Evolutionary conservation across 2,329 filamentous ascomycete genomes (phyloP).

Genomic region (Leptographium lundbergii): DNA sequence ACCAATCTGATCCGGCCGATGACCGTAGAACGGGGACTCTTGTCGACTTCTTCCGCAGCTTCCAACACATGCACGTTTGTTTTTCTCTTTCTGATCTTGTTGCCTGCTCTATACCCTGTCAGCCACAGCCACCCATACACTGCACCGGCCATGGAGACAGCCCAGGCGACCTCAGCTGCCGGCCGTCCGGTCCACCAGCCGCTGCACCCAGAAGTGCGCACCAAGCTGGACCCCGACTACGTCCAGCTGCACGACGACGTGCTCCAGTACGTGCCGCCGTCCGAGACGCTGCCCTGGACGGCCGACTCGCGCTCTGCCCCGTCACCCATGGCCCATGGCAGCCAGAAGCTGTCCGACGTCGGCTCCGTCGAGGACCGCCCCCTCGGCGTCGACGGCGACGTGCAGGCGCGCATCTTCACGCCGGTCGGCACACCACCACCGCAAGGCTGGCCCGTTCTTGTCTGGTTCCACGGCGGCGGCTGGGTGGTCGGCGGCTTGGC

Average conservation of each 20-base stretch:
- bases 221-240: slow-evolving; percentile 24
- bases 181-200: slow-evolving; percentile 15
- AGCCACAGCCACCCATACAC: background rate
- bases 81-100: background rate
- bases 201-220: slow-evolving; percentile 20
- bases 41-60: background rate
- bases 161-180: background rate
- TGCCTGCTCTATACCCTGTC: background rate
- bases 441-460: slow-evolving; percentile 22
- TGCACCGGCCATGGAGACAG: background rate
- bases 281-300: slow-evolving; percentile 22
- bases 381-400: slow-evolving; percentile 18
- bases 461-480: slow-evolving; percentile 28
- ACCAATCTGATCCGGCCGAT: background rate
- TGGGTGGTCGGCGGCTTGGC: slow-evolving; percentile 24
- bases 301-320: slow-evolving; percentile 17
- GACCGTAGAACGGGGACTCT: background rate
- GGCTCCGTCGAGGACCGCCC: slow-evolving; percentile 11
- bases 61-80: background rate
- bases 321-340: slow-evolving; percentile 11
- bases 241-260: slow-evolving; percentile 23
- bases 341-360: background rate
- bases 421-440: slow-evolving; percentile 15
- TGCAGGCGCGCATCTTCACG: slow-evolving; percentile 19
- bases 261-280: slow-evolving; percentile 23